A percentile compares a stretch with the other conserved stretches of the same genome.
Conservation (phyloP, 2,329 filamentous ascomycete species). For the Fusarium luffae region DNA sequence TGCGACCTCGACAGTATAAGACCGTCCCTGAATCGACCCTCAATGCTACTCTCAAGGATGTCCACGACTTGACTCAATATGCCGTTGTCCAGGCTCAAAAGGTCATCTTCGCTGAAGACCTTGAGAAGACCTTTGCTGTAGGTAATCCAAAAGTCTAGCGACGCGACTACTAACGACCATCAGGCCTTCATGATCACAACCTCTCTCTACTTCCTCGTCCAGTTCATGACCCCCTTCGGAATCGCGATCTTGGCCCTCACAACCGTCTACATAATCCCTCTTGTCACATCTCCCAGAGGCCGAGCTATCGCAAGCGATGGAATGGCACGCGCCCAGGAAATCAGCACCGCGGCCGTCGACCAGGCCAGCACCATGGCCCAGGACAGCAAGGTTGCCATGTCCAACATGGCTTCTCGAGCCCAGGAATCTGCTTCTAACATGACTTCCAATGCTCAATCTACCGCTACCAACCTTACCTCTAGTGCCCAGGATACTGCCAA, state of each 20-base stretch:
- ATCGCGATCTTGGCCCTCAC: conserved; percentile 25
- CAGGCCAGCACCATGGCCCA: conserved; percentile 24
- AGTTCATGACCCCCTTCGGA: conserved; percentile 33
- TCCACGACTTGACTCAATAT: conserved; percentile 38
- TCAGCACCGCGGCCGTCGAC: conserved; percentile 19
- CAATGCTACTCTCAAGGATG: conserved; percentile 33
- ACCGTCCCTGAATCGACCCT: conserved; percentile 35
- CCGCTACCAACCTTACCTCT: background rate
- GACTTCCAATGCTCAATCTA: conserved; percentile 24
- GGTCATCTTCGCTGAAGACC: conserved; percentile 25
- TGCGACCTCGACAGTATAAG: conserved; percentile 37
- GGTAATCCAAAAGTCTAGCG: background rate
- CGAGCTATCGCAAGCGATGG: conserved; percentile 21
- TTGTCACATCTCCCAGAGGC: conserved; percentile 24
- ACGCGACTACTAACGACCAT: background rate
- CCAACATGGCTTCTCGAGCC: conserved; percentile 26
- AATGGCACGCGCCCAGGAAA: conserved; percentile 21
- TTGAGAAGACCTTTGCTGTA: conserved; percentile 33
- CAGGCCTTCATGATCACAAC: conserved; percentile 22
- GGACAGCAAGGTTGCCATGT: conserved; percentile 19
- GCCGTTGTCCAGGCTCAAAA: conserved; percentile 22
- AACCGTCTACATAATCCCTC: conserved; percentile 28
- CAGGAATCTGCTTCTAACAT: conserved; percentile 15
- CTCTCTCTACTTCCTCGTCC: conserved; percentile 20
- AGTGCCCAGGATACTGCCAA: conserved; percentile 25